phyloP scores from a whole-genome alignment of 768 basidiomycete species.

The Lentinula edodes region DNA sequence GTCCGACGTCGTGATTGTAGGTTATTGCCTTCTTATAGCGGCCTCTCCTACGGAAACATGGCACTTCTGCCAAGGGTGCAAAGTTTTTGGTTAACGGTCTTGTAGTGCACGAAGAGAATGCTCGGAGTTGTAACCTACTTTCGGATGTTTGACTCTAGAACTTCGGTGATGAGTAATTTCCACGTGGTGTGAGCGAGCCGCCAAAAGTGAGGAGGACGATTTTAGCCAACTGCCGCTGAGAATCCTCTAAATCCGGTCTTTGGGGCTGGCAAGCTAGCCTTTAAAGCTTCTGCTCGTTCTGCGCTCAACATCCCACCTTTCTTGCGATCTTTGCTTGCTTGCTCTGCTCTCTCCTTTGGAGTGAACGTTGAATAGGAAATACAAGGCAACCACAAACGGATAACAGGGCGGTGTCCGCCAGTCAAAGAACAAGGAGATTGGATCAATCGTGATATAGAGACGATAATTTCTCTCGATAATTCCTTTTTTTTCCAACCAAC shows the following conservation, averaged over 20 bases:
- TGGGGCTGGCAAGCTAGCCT: not conserved
- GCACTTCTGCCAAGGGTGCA: too few relatives aligned
- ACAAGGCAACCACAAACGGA: not conserved
- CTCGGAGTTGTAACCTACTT: too few relatives aligned
- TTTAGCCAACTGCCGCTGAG: not conserved
- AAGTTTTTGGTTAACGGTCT: too few relatives aligned
- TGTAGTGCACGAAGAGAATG: too few relatives aligned
- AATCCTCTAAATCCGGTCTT: not conserved
- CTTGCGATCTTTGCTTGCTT: not conserved
- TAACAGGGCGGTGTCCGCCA: not conserved
- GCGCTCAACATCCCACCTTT: not conserved
- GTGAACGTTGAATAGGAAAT: not conserved
- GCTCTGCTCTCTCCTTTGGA: not conserved
- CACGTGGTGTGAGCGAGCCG: not conserved
- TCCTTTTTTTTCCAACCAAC: not conserved
- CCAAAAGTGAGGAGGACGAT: not conserved
- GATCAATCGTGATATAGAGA: not conserved
- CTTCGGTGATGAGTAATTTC: not conserved
- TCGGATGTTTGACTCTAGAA: too few relatives aligned
- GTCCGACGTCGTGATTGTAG: too few relatives aligned
- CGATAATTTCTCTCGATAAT: not conserved
- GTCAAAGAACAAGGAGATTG: not conserved
- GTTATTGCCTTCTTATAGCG: too few relatives aligned
- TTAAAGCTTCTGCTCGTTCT: not conserved
- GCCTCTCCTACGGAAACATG: too few relatives aligned